These are phyloP conservation scores for Trichoderma reesei DNA, from an alignment of 495 filamentous ascomycete genomes.

Conservation along the genomic window DNA sequence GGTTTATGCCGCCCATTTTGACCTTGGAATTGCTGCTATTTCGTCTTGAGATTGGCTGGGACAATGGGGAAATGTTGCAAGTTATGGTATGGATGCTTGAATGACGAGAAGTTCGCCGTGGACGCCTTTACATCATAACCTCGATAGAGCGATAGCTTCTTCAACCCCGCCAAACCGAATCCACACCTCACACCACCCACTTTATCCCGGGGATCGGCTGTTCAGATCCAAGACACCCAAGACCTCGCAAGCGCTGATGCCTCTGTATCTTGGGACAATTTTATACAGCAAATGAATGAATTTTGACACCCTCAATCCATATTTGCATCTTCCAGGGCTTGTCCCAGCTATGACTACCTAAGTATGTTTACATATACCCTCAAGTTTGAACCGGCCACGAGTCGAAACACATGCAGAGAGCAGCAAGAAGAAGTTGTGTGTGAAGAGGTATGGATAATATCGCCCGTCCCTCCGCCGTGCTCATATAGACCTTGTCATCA, in stretches of 20 bases:
- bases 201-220: background rate
- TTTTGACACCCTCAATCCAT: background rate
- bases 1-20: constrained; percentile 71
- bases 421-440: background rate
- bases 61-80: background rate
- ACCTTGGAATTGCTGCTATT: background rate
- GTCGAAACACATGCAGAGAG: background rate
- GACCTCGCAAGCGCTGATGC: background rate
- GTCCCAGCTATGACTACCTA: background rate
- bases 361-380: background rate
- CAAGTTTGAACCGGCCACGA: background rate
- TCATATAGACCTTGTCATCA: background rate
- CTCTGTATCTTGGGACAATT: too few species aligned
- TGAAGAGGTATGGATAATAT: background rate
- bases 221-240: background rate
- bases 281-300: too few species aligned
- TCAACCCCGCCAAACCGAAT: background rate
- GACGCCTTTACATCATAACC: constrained; percentile 2
- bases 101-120: background rate
- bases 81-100: background rate
- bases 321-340: background rate
- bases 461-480: background rate
- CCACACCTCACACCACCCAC: background rate
- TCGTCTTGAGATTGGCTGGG: background rate
- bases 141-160: constrained; percentile 6